Evolutionary conservation across 495 filamentous ascomycete genomes (phyloP).

Genomic region (Amorphotheca resinae): DNA sequence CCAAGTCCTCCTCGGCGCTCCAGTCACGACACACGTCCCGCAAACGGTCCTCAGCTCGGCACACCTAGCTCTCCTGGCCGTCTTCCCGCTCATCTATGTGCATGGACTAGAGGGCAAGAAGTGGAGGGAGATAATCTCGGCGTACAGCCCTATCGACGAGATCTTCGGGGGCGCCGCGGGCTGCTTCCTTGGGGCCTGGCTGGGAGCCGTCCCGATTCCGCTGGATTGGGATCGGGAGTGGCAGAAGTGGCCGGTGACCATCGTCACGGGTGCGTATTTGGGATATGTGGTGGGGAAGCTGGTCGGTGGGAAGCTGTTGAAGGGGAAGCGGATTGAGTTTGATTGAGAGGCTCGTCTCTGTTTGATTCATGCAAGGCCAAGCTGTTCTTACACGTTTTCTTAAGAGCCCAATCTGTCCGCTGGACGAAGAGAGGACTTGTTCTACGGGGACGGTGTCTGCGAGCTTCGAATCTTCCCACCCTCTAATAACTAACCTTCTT

Average conservation of each 20-base stretch:
- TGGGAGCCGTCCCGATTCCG: conserved; percentile 85
- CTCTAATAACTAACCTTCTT: no score
- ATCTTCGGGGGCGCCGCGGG: conserved; percentile 54
- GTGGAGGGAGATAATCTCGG: conserved; percentile 60
- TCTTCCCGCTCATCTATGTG: conserved; percentile 66
- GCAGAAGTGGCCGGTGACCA: conserved; percentile 95
- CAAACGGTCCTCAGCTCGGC: conserved; percentile 70
- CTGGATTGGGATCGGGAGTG: conserved; percentile 92
- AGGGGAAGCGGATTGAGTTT: conserved; percentile 53
- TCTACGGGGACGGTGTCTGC: no score
- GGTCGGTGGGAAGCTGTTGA: conserved; percentile 42
- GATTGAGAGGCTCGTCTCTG: conserved; percentile 23
- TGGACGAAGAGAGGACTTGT: no score
- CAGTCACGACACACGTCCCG: conserved; percentile 65
- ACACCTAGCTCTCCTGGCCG: conserved; percentile 65
- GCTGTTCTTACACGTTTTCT: no score
- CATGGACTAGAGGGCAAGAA: conserved; percentile 62
- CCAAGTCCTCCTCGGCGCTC: conserved; percentile 83
- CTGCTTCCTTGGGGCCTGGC: conserved; percentile 52
- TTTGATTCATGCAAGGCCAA: no score
- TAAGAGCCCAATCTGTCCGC: no score
- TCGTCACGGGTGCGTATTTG: conserved; percentile 58
- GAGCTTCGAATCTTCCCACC: no score
- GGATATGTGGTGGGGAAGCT: conserved; percentile 53
- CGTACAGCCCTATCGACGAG: conserved; percentile 49